Percentiles rank a stretch among this genome's conserved stretches.
phyloP scores from a whole-genome alignment of 352 stramenopile genomes.

The Pythium monospermum region DNA sequence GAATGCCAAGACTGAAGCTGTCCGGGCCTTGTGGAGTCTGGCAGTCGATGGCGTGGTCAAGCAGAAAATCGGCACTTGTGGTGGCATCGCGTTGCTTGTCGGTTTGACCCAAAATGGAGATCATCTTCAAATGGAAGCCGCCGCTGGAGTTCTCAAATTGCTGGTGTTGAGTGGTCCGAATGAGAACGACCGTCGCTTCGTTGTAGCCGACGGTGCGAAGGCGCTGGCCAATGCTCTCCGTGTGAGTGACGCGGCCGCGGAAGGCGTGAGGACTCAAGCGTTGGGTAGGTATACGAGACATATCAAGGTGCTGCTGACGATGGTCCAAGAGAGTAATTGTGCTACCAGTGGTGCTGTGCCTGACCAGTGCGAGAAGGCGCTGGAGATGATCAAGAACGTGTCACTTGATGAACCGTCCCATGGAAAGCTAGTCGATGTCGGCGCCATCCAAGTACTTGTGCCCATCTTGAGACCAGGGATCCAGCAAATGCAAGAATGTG shows the following conservation, averaged over 20 bases:
- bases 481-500: neutral
- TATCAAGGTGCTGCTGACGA: too few species aligned
- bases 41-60: neutral
- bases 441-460: neutral
- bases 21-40: neutral
- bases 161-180: neutral
- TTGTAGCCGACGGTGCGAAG: neutral
- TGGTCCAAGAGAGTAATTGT: neutral
- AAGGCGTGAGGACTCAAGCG: neutral
- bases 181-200: neutral
- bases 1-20: constrained; percentile 2
- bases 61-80: neutral
- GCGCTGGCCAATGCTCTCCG: neutral
- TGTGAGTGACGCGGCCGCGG: neutral
- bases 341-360: too few species aligned
- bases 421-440: neutral
- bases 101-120: neutral
- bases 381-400: neutral
- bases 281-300: too few species aligned
- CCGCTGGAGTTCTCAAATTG: neutral
- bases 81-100: constrained; percentile 1
- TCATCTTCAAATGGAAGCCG: neutral
- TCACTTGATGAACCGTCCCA: neutral
- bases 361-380: constrained; percentile 1
- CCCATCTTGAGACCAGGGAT: neutral